Base-by-base conservation (phyloP, 441 rosid species). In the Iberis amara region DNA sequence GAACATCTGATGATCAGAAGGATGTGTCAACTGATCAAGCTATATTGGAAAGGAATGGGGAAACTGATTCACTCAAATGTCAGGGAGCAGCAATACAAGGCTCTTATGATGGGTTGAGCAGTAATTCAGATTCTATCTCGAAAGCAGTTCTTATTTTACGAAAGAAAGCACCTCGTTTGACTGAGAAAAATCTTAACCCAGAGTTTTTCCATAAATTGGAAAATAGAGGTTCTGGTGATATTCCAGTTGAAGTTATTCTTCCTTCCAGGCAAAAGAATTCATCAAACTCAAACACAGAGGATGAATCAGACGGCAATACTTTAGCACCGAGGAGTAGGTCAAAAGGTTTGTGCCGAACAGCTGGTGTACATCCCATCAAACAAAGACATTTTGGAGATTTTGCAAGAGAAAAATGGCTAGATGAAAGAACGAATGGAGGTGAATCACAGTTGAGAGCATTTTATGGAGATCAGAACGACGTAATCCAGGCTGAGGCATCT, bases 151-250 rank as follows among this genome's bases (percentile, higher is more conserved):
- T 86, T 36, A 76, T 89, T 56, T 68, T 92, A 73, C 82, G 86
- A 74, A 86, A 84, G 75, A 89, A 73, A 70, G 70, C 89, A 13
- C 96, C 79, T 57, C 76, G 75, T 11, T 70, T 92, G 56, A 74
- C 84, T 30, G 96, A 86, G 66, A 86, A 84, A 70, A 86, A 82
- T 64, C 72, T 84, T 42, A 92, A 92, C 69, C 90, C 86, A 39
- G 99, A 86, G 66, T 92, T 92, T 73, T 92, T 92, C 72, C 95
- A 84, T 61, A 86, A 79, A 61, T 82, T 92, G 48, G 82, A 82
- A 69, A 66, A 74, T 11, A 73, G 77, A 64, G 79, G 75, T 55
- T 81, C 84, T 39, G 89, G 59, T 59, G 95, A 83, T 69, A 72
- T 86, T 62, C 89, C 87, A 8, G 96, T 92, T 39, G 99, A 92